Evolutionary conservation across 805 yeast species (phyloP).

Genomic region (Teunomyces kruisii): DNA sequence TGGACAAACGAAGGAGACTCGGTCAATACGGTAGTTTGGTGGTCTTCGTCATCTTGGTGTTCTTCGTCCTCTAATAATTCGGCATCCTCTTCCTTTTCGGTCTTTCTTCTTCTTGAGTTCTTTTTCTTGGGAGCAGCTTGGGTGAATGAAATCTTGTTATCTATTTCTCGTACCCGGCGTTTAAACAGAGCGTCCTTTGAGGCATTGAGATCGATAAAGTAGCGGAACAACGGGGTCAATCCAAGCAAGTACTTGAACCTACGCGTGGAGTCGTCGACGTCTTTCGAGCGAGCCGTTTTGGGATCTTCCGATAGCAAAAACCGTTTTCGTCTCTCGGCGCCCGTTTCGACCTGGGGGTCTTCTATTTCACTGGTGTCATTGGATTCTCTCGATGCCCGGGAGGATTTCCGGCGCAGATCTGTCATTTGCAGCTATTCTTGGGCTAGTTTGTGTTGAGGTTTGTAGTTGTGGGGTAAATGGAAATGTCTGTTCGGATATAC

Average conservation of each 20-base stretch:
- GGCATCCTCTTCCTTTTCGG: constrained; percentile 95
- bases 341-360: not conserved
- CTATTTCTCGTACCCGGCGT: constrained; percentile 56
- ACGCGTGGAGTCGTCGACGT: constrained; percentile 64
- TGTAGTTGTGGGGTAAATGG: too few relatives aligned
- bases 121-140: constrained; percentile 21
- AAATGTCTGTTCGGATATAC: not conserved
- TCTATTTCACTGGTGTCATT: not conserved
- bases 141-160: constrained; percentile 45
- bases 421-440: constrained; percentile 2
- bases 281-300: constrained; percentile 50
- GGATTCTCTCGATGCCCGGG: not conserved
- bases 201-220: constrained; percentile 80
- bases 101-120: constrained; percentile 66
- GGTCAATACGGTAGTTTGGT: constrained; percentile 64
- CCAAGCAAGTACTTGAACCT: constrained; percentile 80
- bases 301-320: constrained; percentile 56
- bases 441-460: too few relatives aligned
- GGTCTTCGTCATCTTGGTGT: constrained; percentile 52
- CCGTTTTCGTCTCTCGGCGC: constrained; percentile 45
- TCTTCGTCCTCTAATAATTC: constrained; percentile 85
- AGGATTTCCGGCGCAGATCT: not conserved
- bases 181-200: constrained; percentile 74
- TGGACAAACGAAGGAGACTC: constrained; percentile 79
- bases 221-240: constrained; percentile 82